Evolutionary conservation across 2,329 filamentous ascomycete species (phyloP).

Genomic region (Dendrostoma leiphaemia): DNA sequence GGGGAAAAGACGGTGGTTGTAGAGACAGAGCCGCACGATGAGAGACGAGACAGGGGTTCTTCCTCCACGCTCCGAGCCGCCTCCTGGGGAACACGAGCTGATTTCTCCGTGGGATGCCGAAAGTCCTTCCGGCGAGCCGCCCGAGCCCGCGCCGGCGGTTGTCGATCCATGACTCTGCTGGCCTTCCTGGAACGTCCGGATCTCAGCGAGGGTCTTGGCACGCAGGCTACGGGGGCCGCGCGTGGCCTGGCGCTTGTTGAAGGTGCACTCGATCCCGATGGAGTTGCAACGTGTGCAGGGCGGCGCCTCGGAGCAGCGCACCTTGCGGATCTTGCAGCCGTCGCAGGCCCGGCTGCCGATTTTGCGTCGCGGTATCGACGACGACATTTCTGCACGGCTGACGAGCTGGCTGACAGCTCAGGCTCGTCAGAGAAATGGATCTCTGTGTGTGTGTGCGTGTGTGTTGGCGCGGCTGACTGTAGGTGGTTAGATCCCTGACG

Average conservation of each 20-base stretch:
- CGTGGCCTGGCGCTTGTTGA: constrained; percentile 40
- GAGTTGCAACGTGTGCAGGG: constrained; percentile 45
- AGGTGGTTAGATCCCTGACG: neutral
- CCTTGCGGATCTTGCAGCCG: constrained; percentile 52
- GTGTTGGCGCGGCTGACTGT: neutral
- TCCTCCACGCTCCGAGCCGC: constrained; percentile 2
- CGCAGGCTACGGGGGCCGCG: constrained; percentile 45
- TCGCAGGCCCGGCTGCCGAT: constrained; percentile 45
- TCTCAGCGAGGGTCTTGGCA: constrained; percentile 42
- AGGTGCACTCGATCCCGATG: constrained; percentile 48
- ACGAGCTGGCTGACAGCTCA: neutral
- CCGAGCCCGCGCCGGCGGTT: neutral
- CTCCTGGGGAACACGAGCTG: neutral
- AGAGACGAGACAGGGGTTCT: constrained; percentile 23
- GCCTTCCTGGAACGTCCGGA: constrained; percentile 30
- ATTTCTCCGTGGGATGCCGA: constrained; percentile 3
- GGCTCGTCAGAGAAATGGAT: neutral
- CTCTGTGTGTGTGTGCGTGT: no score
- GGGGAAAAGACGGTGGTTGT: constrained; percentile 48
- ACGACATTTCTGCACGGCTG: constrained; percentile 2
- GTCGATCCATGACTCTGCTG: neutral
- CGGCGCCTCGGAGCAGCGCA: constrained; percentile 45
- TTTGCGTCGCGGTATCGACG: constrained; percentile 24
- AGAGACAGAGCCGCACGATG: constrained; percentile 39
- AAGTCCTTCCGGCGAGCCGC: neutral